Evolutionary conservation across 1,139 yeast genomes (phyloP).

Genomic region (Meyerozyma guilliermondii): DNA sequence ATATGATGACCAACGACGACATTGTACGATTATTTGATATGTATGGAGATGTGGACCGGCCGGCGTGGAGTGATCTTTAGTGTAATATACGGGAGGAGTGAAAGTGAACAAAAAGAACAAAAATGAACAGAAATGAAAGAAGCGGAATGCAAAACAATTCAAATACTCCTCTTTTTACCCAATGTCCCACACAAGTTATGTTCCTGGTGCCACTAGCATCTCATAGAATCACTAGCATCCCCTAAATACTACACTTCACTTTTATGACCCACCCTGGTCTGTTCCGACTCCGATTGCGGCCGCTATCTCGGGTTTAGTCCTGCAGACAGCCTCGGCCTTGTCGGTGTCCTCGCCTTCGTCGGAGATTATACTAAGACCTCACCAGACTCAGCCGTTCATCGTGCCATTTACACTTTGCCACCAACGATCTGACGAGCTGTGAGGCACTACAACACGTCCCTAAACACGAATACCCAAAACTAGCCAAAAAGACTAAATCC

Average conservation of each 20-base stretch:
- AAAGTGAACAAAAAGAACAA: too few relatives aligned
- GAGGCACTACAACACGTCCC: too few relatives aligned
- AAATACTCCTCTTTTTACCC: too few relatives aligned
- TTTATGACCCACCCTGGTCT: not conserved
- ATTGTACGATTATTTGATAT: conserved; percentile 33
- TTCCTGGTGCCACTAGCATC: not conserved
- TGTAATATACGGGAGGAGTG: not conserved
- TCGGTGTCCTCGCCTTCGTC: not conserved
- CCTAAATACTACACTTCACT: not conserved
- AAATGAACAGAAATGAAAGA: not conserved
- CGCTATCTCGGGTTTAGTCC: not conserved
- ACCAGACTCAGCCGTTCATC: too few relatives aligned
- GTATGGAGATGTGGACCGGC: conserved; percentile 29
- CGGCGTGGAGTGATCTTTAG: conserved; percentile 1
- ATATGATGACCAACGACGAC: conserved; percentile 23
- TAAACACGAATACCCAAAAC: too few relatives aligned
- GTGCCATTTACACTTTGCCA: too few relatives aligned
- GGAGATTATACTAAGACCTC: not conserved
- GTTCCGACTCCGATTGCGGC: not conserved
- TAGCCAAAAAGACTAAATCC: too few relatives aligned
- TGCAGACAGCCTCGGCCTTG: not conserved
- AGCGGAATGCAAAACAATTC: too few relatives aligned
- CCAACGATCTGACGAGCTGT: too few relatives aligned
- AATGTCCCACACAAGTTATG: not conserved
- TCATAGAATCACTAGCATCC: not conserved